A percentile compares a stretch with the other conserved stretches of the same genome.
These are phyloP conservation scores for Friedmanniomyces simplex DNA, from an alignment of 495 filamentous ascomycete genomes.

Conservation along the genomic window DNA sequence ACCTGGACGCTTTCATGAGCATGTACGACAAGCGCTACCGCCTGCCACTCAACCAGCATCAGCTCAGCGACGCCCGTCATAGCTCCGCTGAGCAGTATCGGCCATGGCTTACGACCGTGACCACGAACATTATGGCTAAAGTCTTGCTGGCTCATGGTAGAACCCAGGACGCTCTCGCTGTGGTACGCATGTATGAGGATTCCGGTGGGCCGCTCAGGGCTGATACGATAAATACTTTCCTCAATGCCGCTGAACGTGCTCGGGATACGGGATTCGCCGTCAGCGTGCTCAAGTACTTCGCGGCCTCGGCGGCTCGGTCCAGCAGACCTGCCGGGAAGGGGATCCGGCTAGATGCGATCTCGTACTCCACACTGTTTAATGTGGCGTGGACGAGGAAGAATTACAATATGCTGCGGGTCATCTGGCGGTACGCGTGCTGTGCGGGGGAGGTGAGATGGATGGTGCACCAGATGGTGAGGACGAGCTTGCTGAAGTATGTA, in stretches of 20 bases:
- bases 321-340: not conserved
- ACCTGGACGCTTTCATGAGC: not conserved
- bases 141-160: conserved; percentile 5
- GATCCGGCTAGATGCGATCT: not conserved
- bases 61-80: not conserved
- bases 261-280: not conserved
- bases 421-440: conserved; percentile 17
- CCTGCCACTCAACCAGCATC: not conserved
- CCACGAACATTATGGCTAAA: conserved; percentile 4
- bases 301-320: not conserved
- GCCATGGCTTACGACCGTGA: conserved; percentile 4
- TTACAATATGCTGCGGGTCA: conserved; percentile 9
- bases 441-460: not conserved
- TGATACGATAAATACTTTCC: conserved; percentile 6
- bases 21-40: not conserved
- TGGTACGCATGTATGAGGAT: not conserved
- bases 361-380: conserved; percentile 4
- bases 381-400: conserved; percentile 3
- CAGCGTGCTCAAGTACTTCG: not conserved
- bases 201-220: not conserved
- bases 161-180: not conserved
- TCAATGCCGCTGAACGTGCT: not conserved
- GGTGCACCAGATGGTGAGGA: not conserved
- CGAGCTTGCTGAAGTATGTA: not conserved
- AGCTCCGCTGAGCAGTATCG: not conserved